Percentiles rank a stretch among this genome's conserved stretches.
phyloP scores from a whole-genome alignment of 179 eudicot species.

The Actinidia polygama region DNA sequence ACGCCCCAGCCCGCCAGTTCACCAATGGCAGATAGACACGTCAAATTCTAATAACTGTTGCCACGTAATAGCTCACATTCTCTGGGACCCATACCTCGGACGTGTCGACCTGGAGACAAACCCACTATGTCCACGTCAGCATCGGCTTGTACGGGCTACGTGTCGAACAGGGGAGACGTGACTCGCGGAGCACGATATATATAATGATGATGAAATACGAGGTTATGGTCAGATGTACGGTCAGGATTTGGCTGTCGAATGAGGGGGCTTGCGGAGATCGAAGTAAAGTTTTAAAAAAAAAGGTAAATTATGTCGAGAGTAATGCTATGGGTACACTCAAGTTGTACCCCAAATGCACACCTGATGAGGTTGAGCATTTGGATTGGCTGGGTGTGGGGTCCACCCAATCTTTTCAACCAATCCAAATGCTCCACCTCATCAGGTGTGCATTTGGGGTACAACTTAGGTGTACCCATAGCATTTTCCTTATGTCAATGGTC shows the following conservation, averaged over 20 bases:
- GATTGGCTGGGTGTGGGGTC: too few relatives aligned
- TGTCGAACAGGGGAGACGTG: not conserved
- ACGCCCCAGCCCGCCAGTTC: not conserved
- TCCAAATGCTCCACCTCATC: too few relatives aligned
- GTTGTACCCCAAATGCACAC: too few relatives aligned
- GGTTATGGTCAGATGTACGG: constrained; percentile 9
- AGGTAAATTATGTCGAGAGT: too few relatives aligned
- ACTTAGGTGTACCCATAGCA: too few relatives aligned
- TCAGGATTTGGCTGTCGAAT: not conserved
- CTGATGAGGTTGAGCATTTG: too few relatives aligned
- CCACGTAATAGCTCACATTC: not conserved
- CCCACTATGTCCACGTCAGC: not conserved
- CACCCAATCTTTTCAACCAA: too few relatives aligned
- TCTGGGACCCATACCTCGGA: not conserved
- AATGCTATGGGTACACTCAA: too few relatives aligned
- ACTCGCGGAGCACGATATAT: not conserved
- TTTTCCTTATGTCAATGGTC: too few relatives aligned
- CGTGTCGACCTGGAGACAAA: not conserved
- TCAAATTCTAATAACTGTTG: not conserved
- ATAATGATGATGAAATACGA: constrained; percentile 7
- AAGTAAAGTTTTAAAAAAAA: too few relatives aligned
- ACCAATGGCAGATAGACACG: constrained; percentile 20
- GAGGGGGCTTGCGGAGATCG: not conserved
- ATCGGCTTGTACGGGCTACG: constrained; percentile 2
- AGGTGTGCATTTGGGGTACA: too few relatives aligned